Evolutionary conservation across 148 eudicot species (phyloP), one percentile per base, ranked within the genome.

Genomic region (Rhododendron vialii): DNA sequence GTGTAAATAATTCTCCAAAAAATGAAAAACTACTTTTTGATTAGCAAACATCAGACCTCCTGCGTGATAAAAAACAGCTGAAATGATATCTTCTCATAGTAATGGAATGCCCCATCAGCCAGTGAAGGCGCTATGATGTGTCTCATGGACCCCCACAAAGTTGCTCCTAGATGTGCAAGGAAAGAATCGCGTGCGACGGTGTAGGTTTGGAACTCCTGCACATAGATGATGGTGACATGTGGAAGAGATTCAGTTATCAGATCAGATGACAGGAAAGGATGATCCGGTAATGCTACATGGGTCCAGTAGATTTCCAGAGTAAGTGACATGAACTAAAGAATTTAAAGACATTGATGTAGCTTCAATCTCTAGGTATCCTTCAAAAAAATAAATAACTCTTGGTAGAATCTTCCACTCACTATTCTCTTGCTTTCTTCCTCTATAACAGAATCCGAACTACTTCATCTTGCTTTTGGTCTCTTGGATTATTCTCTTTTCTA

Each of bases 121-220:
- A 93, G 82, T 48, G 98, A 96, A 79, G 99, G 99, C 55, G 99
- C 93, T 87, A 96, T 89, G 65, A 96, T 89, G 90, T 94, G 98
- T 88, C 95, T 94, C 98, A 96, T 92, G 71, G 99, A 95, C 82
- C 98, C 99, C 98, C 99, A 95, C 81, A 96, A 90, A 33, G 92
- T 90, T 90, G 98, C 98, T 88, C 99, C 99, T 82, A 95, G 90
- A 88, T 96, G 96, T 84, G 98, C 92, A 86, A 96, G 94, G 90
- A 96, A 96, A 55, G 94, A 86, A 90, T 96, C 99, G 38, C 99
- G 97, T 78, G 99, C 99, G 84, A 96, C 98, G 15, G 98, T 96
- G 88, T 96, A 96, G 88, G 93, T 95, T 74, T 92, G 92, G 89
- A 86, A 90, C 33, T 91, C 94, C 99, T 96, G 98, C 93, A 92